Evolutionary conservation across 306 rosid species (phyloP).

Genomic region (Fragaria iinumae): DNA sequence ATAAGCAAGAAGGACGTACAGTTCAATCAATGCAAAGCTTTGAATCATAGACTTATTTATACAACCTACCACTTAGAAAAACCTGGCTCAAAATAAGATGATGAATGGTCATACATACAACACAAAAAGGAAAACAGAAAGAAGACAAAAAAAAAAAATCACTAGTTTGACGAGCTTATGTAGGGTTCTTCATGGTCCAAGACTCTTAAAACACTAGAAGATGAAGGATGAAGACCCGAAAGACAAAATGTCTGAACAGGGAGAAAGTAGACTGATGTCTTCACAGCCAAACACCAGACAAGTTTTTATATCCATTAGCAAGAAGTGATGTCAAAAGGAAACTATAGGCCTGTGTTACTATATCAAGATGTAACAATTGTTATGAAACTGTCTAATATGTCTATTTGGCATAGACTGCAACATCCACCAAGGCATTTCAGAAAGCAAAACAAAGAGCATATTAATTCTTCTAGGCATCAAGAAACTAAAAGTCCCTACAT

Average conservation of each 20-base stretch:
- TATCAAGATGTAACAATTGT: neutral
- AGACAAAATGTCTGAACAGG: neutral
- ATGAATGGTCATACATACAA: neutral
- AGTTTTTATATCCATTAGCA: neutral
- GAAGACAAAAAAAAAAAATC: neutral
- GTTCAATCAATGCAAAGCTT: constrained; percentile 1
- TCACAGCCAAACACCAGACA: neutral
- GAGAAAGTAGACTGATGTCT: neutral
- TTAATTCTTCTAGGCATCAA: neutral
- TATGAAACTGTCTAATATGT: neutral
- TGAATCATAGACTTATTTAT: neutral
- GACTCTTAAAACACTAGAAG: neutral
- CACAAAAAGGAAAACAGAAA: neutral
- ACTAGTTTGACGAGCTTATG: neutral
- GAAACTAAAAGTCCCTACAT: neutral
- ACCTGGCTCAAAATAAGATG: neutral
- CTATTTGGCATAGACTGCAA: neutral
- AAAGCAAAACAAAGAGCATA: neutral
- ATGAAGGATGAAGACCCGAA: neutral
- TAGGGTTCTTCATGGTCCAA: neutral
- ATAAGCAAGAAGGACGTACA: neutral
- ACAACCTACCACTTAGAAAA: neutral
- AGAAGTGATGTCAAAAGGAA: neutral
- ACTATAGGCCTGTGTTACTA: neutral
- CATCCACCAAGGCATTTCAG: neutral